Base-by-base conservation (phyloP, 768 basidiomycete species). In the Tulasnella sp. region DNA sequence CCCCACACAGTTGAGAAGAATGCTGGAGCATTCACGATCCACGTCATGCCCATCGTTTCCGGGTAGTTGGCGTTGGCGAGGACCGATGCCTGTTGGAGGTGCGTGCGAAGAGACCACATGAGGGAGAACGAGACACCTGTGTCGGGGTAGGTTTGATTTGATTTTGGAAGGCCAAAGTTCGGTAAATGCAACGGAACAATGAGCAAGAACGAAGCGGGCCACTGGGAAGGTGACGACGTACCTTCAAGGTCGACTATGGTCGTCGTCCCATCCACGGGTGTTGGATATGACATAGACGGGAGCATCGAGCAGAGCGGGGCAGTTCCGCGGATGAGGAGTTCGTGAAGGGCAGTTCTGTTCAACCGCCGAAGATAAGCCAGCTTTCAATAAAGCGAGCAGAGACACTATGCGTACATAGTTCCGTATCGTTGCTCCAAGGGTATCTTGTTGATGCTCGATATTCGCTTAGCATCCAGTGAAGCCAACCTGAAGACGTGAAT, bases 1-100 rank as follows among this genome's bases (percentile, higher is more conserved):
- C 86, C 86, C 93, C 93, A 95, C 12, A 94, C 85, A 1, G 90
- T 92, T 2, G 91, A 88, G 82, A 95, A 95, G 85, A 93, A 95
- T 0, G 88, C 85, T 0, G 94, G 93, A 0, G 92, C 89, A 79
- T 94, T 94, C 74, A 95, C 89, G 74, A 95, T 76, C 79, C 80
- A 80, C 29, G 79, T 79, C n/a, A 70, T 67, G 37, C 40, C 54
- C 34, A 73, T 45, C 3, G 72, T 67, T 82, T 94, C 93, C 1
- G 93, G 92, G 81, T 94, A 94, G 79, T 93, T 90, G 9, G 91
- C 91, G 0, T 91, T 92, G 0, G 91, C 91, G 54, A 94, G 86
- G 25, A 84, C 84, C 54, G 90, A 90, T 0, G 93, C 91, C 80
- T 93, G 90, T 78, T 92, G 90, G 22, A 94, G 87, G 81, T 93